Conservation (phyloP, 768 basidiomycete species). For the Boletus vermiculosoides region DNA sequence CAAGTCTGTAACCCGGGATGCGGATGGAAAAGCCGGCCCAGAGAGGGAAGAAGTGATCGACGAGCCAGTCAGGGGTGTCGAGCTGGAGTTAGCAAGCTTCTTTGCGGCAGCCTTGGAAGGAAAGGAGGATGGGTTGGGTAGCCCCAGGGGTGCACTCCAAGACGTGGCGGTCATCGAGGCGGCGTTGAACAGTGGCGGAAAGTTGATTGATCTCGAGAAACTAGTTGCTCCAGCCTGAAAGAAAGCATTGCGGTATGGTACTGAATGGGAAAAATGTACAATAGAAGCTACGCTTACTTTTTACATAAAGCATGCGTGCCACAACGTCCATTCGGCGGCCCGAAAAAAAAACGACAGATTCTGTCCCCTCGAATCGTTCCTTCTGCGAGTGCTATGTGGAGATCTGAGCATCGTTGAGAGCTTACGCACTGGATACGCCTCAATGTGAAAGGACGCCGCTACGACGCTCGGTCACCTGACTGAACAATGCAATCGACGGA, state of each 20-base stretch:
- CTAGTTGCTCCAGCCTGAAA: conserved; percentile 21
- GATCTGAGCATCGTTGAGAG: background rate
- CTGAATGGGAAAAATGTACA: background rate
- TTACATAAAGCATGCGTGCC: background rate
- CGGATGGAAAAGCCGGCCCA: conserved; percentile 17
- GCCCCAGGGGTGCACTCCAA: conserved; percentile 58
- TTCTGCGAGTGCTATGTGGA: background rate
- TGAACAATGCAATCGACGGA: background rate
- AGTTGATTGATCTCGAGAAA: conserved; percentile 53
- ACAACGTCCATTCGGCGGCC: background rate
- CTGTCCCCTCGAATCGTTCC: no score
- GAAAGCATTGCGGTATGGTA: background rate
- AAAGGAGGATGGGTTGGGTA: conserved; percentile 54
- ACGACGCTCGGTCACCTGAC: background rate
- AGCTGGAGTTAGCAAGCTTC: conserved; percentile 58
- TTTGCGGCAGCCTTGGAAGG: conserved; percentile 49
- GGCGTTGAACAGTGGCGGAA: conserved; percentile 63
- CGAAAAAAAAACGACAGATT: background rate
- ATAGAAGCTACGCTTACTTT: background rate
- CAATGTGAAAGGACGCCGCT: no score
- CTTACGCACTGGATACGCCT: background rate
- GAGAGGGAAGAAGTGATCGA: conserved; percentile 50
- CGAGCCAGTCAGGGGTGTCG: conserved; percentile 49
- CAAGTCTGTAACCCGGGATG: conserved; percentile 29
- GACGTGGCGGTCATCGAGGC: conserved; percentile 85